Base-by-base conservation (phyloP, 1,139 yeast genomes). In the Sugiyamaella grinbergsii region DNA sequence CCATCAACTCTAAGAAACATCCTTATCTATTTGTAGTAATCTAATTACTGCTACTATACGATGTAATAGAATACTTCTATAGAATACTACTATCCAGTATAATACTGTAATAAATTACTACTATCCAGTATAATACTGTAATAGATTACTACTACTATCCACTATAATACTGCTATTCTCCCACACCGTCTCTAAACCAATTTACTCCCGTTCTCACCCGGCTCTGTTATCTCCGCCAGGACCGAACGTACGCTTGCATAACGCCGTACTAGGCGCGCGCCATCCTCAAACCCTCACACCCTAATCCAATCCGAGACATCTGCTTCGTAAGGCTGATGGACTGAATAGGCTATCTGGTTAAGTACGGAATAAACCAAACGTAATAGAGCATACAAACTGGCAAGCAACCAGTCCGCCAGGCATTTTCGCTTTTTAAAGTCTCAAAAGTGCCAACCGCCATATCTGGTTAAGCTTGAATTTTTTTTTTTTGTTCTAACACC, bases 401-500 rank as follows among this genome's bases (percentile, higher is more conserved):
- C 37, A 29, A n/a, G 33, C n/a, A n/a, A n/a, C n/a, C n/a, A n/a
- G n/a, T n/a, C n/a, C n/a, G n/a, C n/a, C n/a, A n/a, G n/a, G n/a
- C n/a, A n/a, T n/a, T n/a, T n/a, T n/a, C n/a, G n/a, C n/a, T n/a
- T n/a, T n/a, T n/a, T n/a, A 32, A 32, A 29, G 13, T 15, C n/a
- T n/a, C 29, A 22, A 8, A 19, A 19, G 18, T 38, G 45, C 45
- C 45, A 41, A 32, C 20, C 36, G 38, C 45, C 45, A 41, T 41
- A 41, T 41, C 24, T 41, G 45, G 45, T 31, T 31, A 41, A 31
- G 38, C 37, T 41, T 41, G 36, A 31, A n/a, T n/a, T n/a, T 22
- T 41, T 41, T 41, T 33, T 33, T 20, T 36, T 40, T 29, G 44
- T 40, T 29, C 34, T 26, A 39, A 20, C 34, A 29, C 32, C 24